A percentile compares a stretch with the other conserved stretches of the same genome.
These are phyloP conservation scores for Pyricularia pennisetigena DNA, from an alignment of 2,329 filamentous ascomycete species.

Conservation along the genomic window DNA sequence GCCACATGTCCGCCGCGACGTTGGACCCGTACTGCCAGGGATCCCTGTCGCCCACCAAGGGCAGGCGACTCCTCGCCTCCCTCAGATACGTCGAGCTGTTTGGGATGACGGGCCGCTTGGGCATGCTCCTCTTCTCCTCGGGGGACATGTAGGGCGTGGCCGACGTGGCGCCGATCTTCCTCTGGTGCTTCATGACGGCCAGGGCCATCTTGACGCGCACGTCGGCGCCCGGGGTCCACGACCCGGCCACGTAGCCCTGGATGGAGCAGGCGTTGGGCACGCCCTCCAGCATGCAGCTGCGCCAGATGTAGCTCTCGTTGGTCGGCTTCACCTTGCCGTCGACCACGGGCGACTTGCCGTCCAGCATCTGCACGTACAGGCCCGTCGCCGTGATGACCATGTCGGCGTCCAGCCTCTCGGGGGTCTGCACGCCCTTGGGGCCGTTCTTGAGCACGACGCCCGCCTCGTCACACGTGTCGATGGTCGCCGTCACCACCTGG, in stretches of 20 bases:
- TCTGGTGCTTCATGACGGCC: conserved; percentile 11
- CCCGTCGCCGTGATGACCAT: conserved; percentile 58
- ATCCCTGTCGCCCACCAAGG: conserved; percentile 13
- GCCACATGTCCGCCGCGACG: conserved; percentile 15
- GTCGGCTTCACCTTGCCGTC: conserved; percentile 36
- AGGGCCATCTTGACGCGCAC: conserved; percentile 10
- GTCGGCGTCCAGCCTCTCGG: conserved; percentile 36
- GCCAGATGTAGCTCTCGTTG: conserved; percentile 43
- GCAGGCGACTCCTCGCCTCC: conserved; percentile 15
- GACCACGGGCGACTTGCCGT: conserved; percentile 37
- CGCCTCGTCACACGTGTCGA: conserved; percentile 31
- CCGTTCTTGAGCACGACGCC: conserved; percentile 34
- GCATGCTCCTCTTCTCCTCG: conserved; percentile 10
- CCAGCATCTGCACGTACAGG: conserved; percentile 44
- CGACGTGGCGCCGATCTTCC: conserved; percentile 9
- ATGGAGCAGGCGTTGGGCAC: conserved; percentile 50
- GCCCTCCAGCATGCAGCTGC: conserved; percentile 49
- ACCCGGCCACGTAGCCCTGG: conserved; percentile 49
- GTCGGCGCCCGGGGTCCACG: conserved; percentile 55
- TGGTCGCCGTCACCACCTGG: conserved; percentile 32
- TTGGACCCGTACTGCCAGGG: conserved; percentile 17
- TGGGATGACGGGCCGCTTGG: conserved; percentile 11
- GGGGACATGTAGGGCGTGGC: conserved; percentile 14
- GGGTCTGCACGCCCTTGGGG: conserved; percentile 6
- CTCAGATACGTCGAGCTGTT: conserved; percentile 17